phyloP scores from a whole-genome alignment of 768 basidiomycete species.

The Tubosaeta sp. region DNA sequence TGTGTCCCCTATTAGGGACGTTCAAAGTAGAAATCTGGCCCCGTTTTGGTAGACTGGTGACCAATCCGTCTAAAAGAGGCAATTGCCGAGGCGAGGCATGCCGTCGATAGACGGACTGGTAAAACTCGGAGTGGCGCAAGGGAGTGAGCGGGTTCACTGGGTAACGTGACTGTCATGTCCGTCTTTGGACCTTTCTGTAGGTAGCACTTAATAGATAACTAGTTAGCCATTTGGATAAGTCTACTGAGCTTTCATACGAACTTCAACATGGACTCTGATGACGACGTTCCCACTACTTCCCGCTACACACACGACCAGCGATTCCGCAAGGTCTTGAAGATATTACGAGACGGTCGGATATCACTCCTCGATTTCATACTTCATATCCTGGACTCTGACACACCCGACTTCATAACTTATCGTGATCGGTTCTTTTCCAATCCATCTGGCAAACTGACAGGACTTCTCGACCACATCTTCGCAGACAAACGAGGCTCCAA shows the following conservation, averaged over 20 bases:
- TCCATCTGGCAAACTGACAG: background rate
- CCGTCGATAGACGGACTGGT: too few species aligned
- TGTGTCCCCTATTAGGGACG: too few species aligned
- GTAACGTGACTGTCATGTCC: background rate
- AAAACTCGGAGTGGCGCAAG: too few species aligned
- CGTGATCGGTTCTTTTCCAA: background rate
- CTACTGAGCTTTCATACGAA: background rate
- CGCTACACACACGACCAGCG: background rate
- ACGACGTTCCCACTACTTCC: background rate
- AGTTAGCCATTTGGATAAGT: background rate
- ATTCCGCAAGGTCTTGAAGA: background rate
- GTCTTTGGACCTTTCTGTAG: background rate
- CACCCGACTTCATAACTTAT: background rate
- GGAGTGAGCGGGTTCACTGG: background rate
- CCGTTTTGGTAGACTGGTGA: too few species aligned
- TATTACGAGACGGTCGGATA: background rate
- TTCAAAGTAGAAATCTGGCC: too few species aligned
- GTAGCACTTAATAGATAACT: background rate
- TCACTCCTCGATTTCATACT: constrained; percentile 1
- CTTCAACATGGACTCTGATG: background rate
- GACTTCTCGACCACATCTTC: background rate
- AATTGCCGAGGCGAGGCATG: too few species aligned
- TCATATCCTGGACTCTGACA: background rate
- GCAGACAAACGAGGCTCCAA: background rate
- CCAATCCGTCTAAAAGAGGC: too few species aligned